phyloP scores from a whole-genome alignment of 225 moss, liverwort and hornwort species.

The Bryoerythrophyllum caledonicum region DNA sequence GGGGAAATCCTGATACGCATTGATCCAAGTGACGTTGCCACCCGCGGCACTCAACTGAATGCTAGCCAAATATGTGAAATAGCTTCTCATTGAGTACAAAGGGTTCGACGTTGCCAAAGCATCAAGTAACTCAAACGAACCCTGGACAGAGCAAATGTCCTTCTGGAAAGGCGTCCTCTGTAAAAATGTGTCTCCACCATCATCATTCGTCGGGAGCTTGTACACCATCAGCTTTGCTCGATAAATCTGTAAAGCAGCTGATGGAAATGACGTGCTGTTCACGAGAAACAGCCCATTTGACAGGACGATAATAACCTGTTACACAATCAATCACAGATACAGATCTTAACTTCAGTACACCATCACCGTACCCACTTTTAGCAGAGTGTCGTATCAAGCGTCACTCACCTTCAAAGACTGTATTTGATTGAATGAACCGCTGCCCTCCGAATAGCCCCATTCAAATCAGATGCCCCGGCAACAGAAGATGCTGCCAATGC shows the following conservation, averaged over 20 bases:
- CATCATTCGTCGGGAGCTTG: neutral
- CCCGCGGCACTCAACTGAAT: conserved; percentile 6
- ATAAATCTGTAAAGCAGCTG: neutral
- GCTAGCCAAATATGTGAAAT: conserved; percentile 21
- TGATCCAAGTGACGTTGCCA: neutral
- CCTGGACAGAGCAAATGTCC: neutral
- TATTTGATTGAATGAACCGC: neutral
- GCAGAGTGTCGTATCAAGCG: too few species aligned
- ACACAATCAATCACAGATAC: neutral
- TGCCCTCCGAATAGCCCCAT: neutral
- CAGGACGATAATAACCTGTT: neutral
- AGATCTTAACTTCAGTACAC: neutral
- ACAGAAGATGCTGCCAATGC: neutral
- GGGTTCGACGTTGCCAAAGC: conserved; percentile 13
- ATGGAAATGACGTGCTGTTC: neutral
- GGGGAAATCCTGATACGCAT: neutral
- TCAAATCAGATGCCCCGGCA: neutral
- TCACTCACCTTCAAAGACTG: neutral
- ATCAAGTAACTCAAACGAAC: neutral
- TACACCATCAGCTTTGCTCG: neutral
- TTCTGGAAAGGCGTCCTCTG: neutral
- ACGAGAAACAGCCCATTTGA: neutral
- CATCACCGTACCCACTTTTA: neutral
- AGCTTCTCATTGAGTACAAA: conserved; percentile 20
- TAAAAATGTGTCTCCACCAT: neutral